Evolutionary conservation across 169 alveolate species (phyloP), one percentile per base, ranked within the genome.

Genomic region (Cryptosporidium parvum): DNA sequence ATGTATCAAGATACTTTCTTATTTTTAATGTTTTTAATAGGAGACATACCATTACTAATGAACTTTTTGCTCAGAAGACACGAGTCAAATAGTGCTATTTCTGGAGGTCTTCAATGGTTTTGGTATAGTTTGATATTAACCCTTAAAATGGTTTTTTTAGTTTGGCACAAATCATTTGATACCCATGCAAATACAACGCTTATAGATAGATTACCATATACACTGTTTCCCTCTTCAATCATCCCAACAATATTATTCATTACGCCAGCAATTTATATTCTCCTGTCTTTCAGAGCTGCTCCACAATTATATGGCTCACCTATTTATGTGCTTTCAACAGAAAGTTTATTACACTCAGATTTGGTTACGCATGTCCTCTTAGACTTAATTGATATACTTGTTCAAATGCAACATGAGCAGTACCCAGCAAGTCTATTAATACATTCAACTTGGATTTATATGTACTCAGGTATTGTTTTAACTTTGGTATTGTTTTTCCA

Each of bases 401-500:
- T 92, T 18, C 93, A 92, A 26, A 87, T 92, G 71, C 85, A 84
- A 51, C 84, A 84, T 75, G 84, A 80, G 33, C 70, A 75, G 52
- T 70, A 73, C 26, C 94, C 94, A 23, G 73, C 59, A 29, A 65
- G 70, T 14, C 58, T 91, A n/a, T n/a, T 48, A 39, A 52, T 84
- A 70, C 91, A 92, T 35, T 85, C 86, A 45, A 48, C 86, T 52
- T 92, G 94, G 94, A 85, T 92, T 48, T 84, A 75, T 42, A 45
- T 89, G 45, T 69, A 87, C 26, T 84, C 91, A 31, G 94, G 94
- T 5, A 39, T 86, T 8, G 86, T 92, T 21, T 61, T 92, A 37
- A 58, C 91, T 21, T 69, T 92, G 51, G 93, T 92, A n/a, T 29
- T 92, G 39, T 92, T 92, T 70, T 86, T 92, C 21, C 94, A 92